Base-by-base conservation (phyloP, 177 flowering plant species). In the Vitis hybrid region DNA sequence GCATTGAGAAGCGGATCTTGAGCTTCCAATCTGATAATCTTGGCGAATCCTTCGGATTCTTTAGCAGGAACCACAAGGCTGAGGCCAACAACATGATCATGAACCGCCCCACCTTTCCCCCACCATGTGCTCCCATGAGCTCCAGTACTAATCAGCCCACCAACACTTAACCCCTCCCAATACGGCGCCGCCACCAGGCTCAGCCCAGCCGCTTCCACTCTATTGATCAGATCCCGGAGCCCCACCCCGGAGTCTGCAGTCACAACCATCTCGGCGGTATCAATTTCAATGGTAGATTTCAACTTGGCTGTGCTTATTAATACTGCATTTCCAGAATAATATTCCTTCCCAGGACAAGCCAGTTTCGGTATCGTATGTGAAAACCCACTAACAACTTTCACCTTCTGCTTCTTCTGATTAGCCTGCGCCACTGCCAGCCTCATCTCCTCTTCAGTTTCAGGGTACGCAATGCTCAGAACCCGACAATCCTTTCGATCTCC, bases 51-150 rank as follows among this genome's bases (percentile, higher is more conserved):
- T 67, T 90, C 85, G 0, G 85, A 71, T 57, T 65, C 68, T 2
- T 4, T 64, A 0, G 91, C 92, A 14, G 97, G 88, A 57, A 90
- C 88, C 5, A 94, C 81, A 15, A 94, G 79, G 51, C 75, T 82
- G 11, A 94, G 19, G 3, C 91, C 94, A 26, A 90, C 69, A 13
- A 94, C 90, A 77, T 92, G 94, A 76, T 90, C 97, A 75, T 94
- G 97, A 18, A 88, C 89, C 1, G 94, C 85, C 0, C 97, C 94
- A 2, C 98, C 98, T 26, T 77, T 82, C 0, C 96, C 97, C 93
- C 94, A 85, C 98, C 93, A 92, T 18, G 97, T 88, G 72, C 98
- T 94, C 50, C 98, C 98, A 72, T 90, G 97, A 0, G 97, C 83
- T 0, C 97, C 98, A 0, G 93, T 92, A 65, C 91, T 85, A 2